Conservation (phyloP, 169 alveolate species). For the Cryptosporidium baileyi region DNA sequence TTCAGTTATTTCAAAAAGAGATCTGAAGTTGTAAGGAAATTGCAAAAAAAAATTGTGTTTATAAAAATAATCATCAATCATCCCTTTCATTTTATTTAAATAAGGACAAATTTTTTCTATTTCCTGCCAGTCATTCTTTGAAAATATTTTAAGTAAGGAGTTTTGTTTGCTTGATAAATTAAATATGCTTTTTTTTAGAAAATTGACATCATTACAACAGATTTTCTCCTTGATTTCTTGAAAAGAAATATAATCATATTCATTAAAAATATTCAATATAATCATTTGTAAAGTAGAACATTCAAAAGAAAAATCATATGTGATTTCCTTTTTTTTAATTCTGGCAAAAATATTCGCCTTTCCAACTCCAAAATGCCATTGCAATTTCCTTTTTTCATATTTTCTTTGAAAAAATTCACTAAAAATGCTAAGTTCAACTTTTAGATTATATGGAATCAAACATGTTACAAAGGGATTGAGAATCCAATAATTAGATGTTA, state of each 20-base stretch:
- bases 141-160: neutral
- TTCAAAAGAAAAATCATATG: neutral
- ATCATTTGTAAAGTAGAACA: constrained; percentile 62
- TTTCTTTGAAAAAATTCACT: constrained; percentile 11
- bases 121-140: neutral
- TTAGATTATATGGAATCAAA: neutral
- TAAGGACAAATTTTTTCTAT: neutral
- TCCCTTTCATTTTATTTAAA: constrained; percentile 7
- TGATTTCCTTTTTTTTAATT: neutral
- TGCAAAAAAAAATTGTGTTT: neutral
- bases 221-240: constrained; percentile 20
- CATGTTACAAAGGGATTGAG: neutral
- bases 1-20: neutral
- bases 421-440: neutral
- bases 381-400: constrained; percentile 56
- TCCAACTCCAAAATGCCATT: constrained; percentile 55
- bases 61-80: neutral
- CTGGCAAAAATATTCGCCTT: neutral
- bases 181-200: constrained; percentile 6
- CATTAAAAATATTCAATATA: constrained; percentile 31
- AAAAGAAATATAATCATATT: constrained; percentile 37
- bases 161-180: constrained; percentile 8
- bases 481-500: constrained; percentile 49
- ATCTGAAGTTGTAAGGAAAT: too few species aligned
- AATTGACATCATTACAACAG: constrained; percentile 12